Conservation (phyloP, 2,329 filamentous ascomycete species). For the Pseudogymnoascus sp. region DNA sequence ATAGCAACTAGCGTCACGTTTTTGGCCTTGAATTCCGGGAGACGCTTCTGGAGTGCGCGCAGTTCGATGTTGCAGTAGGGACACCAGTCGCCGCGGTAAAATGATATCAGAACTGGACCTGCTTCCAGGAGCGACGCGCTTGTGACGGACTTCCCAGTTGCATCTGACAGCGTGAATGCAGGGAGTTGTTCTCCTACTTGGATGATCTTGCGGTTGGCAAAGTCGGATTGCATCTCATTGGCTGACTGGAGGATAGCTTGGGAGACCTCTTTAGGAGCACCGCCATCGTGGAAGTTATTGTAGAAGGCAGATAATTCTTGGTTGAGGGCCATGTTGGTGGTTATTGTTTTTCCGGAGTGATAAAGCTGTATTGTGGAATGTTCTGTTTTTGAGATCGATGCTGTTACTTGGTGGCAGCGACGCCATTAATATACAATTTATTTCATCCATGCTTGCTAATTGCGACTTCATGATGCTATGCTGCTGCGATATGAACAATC, state of each 20-base stretch:
- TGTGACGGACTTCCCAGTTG: slow-evolving; percentile 31
- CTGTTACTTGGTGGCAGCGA: neutral
- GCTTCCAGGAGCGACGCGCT: slow-evolving; percentile 30
- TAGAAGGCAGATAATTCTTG: slow-evolving; percentile 16
- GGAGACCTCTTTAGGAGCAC: slow-evolving; percentile 15
- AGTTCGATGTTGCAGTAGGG: slow-evolving; percentile 41
- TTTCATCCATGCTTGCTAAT: neutral
- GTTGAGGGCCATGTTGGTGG: slow-evolving; percentile 22
- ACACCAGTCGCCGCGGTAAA: slow-evolving; percentile 44
- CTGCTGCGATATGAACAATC: neutral
- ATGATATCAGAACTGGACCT: slow-evolving; percentile 37
- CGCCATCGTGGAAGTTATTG: slow-evolving; percentile 17
- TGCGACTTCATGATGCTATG: neutral
- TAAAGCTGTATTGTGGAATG: neutral
- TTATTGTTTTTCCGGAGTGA: neutral
- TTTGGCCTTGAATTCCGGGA: slow-evolving; percentile 32
- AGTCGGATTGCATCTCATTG: slow-evolving; percentile 15
- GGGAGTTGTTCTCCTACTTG: slow-evolving; percentile 33
- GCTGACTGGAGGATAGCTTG: slow-evolving; percentile 15
- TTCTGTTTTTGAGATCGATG: neutral
- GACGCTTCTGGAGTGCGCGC: slow-evolving; percentile 32
- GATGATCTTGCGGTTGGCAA: slow-evolving; percentile 24
- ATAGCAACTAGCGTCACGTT: slow-evolving; percentile 39
- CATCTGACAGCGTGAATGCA: slow-evolving; percentile 32
- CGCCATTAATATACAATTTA: neutral